Base-by-base conservation (phyloP, 305 asterid genomes). In the Fraxinus platypoda region DNA sequence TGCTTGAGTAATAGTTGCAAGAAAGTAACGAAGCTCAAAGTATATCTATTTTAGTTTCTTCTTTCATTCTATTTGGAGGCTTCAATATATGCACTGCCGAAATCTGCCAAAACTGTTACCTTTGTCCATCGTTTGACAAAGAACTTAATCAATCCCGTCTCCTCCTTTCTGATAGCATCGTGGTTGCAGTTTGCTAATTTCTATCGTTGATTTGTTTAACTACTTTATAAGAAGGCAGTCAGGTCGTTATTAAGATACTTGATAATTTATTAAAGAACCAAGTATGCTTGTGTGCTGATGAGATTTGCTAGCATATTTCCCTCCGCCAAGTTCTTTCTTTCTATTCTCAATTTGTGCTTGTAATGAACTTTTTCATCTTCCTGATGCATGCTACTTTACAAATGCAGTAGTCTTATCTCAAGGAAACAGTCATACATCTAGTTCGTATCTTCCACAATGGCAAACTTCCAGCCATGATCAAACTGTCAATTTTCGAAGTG, bases 391-490 rank as follows among this genome's bases (percentile, higher is more conserved):
- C 76, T 68, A 83, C 74, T 78, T 76, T 84, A 83, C 77, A 52
- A 66, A 78, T 79, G 84, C 87, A 77, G 91, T 82, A 83, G 88
- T 88, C 30, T 78, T 91, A 81, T 85, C 94, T 86, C 90, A 87
- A 83, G 90, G 87, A 81, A 85, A 82, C 88, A 80, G 91, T 83
- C 87, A 85, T 26, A 84, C 87, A 62, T 78, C 92, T 33, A 82
- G 88, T 85, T 93, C 89, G 81, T 88, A 92, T 87, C 88, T 85
- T 84, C 80, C 91, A 12, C 94, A 88, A 57, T 94, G 98, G 97
- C 88, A 91, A 82, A 88, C 89, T 59, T 84, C 95, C n/a, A 84
- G 86, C 71, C 88, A 84, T 23, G 90, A 90, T 3, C 97, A 90
- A 85, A 85, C 79, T 78, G 81, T 37, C 83, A 89, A 80, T 80